A percentile compares a stretch with the other conserved stretches of the same genome.
Conservation (phyloP, 169 alveolate genomes). For the Cryptosporidium baileyi region DNA sequence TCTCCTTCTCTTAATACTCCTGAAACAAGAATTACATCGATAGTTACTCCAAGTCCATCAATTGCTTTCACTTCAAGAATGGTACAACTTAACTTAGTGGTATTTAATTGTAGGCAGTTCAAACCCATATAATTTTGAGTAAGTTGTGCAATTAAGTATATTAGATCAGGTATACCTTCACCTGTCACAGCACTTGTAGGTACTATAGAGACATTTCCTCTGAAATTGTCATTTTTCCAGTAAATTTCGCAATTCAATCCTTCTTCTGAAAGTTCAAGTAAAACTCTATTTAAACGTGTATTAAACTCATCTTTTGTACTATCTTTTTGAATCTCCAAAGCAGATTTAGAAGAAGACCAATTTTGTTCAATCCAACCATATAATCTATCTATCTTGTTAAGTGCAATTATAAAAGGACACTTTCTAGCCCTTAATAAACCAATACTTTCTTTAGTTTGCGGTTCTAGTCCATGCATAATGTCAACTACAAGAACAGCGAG, state of each 20-base stretch:
- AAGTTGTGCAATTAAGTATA: conserved; percentile 88
- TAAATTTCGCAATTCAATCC: conserved; percentile 94
- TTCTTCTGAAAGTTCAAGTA: conserved; percentile 92
- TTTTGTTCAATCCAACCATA: conserved; percentile 92
- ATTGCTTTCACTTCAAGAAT: conserved; percentile 95
- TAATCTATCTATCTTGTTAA: conserved; percentile 97
- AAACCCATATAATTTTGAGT: conserved; percentile 88
- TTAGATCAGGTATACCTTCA: conserved; percentile 97
- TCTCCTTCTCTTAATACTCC: conserved; percentile 95
- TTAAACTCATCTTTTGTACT: conserved; percentile 87
- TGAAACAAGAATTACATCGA: conserved; percentile 97
- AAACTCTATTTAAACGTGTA: conserved; percentile 80
- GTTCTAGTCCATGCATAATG: conserved; percentile 99
- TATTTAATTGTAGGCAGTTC: conserved; percentile 81
- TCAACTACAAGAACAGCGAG: conserved; percentile 98
- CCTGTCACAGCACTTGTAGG: conserved; percentile 99
- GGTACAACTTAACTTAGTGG: conserved; percentile 92
- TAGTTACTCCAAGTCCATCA: conserved; percentile 98
- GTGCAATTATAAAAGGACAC: conserved; percentile 98
- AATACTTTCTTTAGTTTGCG: conserved; percentile 95
- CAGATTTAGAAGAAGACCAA: conserved; percentile 87
- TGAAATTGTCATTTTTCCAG: conserved; percentile 94
- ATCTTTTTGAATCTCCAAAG: conserved; percentile 85
- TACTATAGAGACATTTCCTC: conserved; percentile 92
- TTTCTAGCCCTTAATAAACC: conserved; percentile 87